Percentiles rank a stretch among this genome's conserved stretches.
These are phyloP conservation scores for Cystoisospora suis DNA, from an alignment of 169 alveolate species.

Conservation along the genomic window DNA sequence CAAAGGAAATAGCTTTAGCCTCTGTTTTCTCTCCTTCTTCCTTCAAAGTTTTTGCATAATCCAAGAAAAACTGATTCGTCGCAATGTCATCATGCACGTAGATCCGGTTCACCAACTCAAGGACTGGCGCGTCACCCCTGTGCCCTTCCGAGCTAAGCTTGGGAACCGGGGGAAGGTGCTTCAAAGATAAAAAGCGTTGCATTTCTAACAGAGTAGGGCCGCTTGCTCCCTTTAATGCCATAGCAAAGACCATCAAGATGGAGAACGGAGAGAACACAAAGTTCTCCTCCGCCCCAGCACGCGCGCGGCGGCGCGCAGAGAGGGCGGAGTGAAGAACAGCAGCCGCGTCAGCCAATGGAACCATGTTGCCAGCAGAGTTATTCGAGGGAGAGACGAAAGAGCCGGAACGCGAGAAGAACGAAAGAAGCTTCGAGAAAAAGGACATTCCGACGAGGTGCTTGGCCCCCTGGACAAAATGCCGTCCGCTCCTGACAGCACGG, in stretches of 20 bases:
- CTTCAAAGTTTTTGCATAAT: not conserved
- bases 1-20: not conserved
- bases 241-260: conserved; percentile 34
- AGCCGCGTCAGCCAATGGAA: not conserved
- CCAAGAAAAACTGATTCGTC: not conserved
- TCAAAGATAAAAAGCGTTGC: not conserved
- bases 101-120: conserved; percentile 41
- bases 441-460: no score
- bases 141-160: not conserved
- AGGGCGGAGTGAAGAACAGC: not conserved
- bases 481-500: no score
- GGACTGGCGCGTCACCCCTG: not conserved
- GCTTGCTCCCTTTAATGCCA: conserved; percentile 51
- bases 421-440: no score
- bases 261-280: conserved; percentile 62
- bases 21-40: not conserved
- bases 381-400: no score
- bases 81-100: conserved; percentile 21
- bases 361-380: no score
- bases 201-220: conserved; percentile 46
- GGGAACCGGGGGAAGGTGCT: conserved; percentile 31
- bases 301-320: not conserved
- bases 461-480: no score
- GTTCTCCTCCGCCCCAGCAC: conserved; percentile 37
- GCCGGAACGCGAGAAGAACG: no score